Conservation (phyloP, 2,329 filamentous ascomycete species). For the Coniochaeta prunicola region DNA sequence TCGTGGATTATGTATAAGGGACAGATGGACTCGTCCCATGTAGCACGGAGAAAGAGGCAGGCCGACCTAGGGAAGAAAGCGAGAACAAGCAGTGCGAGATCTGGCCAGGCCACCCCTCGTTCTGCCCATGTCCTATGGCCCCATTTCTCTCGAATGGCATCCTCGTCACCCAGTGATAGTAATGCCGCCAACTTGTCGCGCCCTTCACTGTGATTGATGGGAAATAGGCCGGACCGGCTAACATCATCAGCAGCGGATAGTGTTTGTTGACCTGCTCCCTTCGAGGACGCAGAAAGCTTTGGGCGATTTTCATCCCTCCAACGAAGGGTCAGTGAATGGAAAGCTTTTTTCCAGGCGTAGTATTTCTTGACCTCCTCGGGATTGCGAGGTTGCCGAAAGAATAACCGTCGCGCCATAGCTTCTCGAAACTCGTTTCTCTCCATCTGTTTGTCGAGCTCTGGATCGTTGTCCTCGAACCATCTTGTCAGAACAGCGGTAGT, state of each 20-base stretch:
- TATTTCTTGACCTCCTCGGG: background rate
- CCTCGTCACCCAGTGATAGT: background rate
- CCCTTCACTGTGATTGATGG: background rate
- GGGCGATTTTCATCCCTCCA: background rate
- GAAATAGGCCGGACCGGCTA: background rate
- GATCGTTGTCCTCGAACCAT: background rate
- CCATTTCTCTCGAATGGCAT: slow-evolving; percentile 9
- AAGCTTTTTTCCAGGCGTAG: background rate
- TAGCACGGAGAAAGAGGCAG: slow-evolving; percentile 12
- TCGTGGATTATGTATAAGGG: slow-evolving; percentile 14
- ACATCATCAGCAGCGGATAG: background rate
- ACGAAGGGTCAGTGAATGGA: background rate
- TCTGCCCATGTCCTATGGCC: background rate
- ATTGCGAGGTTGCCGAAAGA: background rate
- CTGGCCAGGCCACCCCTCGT: slow-evolving; percentile 7
- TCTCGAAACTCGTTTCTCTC: background rate
- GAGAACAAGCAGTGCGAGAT: slow-evolving; percentile 9
- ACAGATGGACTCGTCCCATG: slow-evolving; percentile 6
- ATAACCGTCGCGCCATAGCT: background rate
- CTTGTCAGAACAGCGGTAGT: background rate
- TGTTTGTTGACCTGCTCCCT: background rate
- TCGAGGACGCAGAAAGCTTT: background rate
- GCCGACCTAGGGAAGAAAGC: slow-evolving; percentile 9
- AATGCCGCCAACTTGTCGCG: slow-evolving; percentile 1
- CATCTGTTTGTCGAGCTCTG: background rate